Percentiles rank a stretch among this genome's conserved stretches.
Conservation (phyloP, 2,329 filamentous ascomycete genomes). For the Neospermospora avenae region DNA sequence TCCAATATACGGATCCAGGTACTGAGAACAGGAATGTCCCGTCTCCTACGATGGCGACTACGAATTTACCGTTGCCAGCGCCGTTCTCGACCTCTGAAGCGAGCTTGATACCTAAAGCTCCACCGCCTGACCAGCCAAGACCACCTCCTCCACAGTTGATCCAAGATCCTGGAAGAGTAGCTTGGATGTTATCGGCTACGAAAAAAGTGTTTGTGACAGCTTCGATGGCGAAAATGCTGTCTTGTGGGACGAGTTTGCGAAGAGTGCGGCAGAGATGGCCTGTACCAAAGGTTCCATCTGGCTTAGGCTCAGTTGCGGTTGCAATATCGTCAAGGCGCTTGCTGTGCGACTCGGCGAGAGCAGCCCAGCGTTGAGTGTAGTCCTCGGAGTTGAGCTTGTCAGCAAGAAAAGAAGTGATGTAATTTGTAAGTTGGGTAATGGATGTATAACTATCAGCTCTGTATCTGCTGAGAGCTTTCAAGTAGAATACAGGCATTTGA, state of each 20-base stretch:
- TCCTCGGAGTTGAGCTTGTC: constrained; percentile 40
- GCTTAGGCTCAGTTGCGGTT: constrained; percentile 52
- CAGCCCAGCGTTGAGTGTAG: constrained; percentile 46
- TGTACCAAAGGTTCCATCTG: constrained; percentile 54
- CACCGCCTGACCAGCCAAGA: constrained; percentile 77
- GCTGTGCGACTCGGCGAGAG: constrained; percentile 55
- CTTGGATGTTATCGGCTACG: constrained; percentile 68
- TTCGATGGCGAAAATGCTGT: constrained; percentile 75
- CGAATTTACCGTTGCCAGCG: constrained; percentile 52
- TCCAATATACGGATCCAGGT: constrained; percentile 66
- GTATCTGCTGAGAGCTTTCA: constrained; percentile 62
- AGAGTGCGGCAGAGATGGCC: constrained; percentile 47
- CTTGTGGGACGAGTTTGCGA: constrained; percentile 53
- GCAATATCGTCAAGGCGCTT: constrained; percentile 59
- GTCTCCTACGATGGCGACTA: constrained; percentile 64
- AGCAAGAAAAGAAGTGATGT: constrained; percentile 49
- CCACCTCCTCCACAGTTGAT: constrained; percentile 80
- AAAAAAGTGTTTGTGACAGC: constrained; percentile 69
- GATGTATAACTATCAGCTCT: constrained; percentile 62
- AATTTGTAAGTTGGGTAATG: constrained; percentile 65
- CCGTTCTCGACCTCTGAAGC: constrained; percentile 51
- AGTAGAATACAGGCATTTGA: constrained; percentile 68
- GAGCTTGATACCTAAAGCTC: constrained; percentile 71
- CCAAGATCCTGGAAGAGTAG: constrained; percentile 67
- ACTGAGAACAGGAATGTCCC: constrained; percentile 66